Evolutionary conservation across 208 protist genomes (phyloP), one percentile per base, ranked within the genome.

Genomic region (Acanthamoeba healyi): DNA sequence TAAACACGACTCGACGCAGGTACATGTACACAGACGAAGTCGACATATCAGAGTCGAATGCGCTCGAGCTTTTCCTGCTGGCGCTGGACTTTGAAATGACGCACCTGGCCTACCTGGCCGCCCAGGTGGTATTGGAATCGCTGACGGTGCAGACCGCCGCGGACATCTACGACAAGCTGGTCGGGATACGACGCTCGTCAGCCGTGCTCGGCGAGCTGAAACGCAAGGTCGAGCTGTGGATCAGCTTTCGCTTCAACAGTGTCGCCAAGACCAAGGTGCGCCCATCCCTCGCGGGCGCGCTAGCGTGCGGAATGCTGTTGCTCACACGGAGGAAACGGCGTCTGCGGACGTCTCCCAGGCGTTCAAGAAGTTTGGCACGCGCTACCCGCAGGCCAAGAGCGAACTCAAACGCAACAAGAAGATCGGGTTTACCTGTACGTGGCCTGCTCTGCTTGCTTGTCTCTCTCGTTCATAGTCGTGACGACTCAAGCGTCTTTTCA

Each of bases 261-360:
- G 61, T 70, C 7, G 61, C 61, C 61, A 70, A 70, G 61, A 70
- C 61, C 26, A 70, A 70, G 61, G 61, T 61, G 22, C n/a, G 22
- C 54, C 22, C 54, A 26, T 22, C 15, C 54, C 22, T 61, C 15
- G 12, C 12, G 15, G 15, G 22, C 12, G 54, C 15, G 54, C 54
- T 12, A 22, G 54, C 54, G 22, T 61, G n/a, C n/a, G n/a, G n/a
- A n/a, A n/a, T n/a, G n/a, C n/a, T n/a, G n/a, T n/a, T n/a, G n/a
- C n/a, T n/a, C n/a, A n/a, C n/a, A n/a, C n/a, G n/a, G n/a, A n/a
- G n/a, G n/a, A n/a, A n/a, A n/a, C n/a, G n/a, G n/a, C n/a, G n/a
- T n/a, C 12, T 61, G 22, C 12, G 54, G 12, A 22, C 54, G 12
- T 26, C 22, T 61, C 22, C 15, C 15, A 61, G 12, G 54, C 22